These are phyloP conservation scores for Penicillium roqueforti DNA, from an alignment of 495 filamentous ascomycete genomes.

Conservation along the genomic window DNA sequence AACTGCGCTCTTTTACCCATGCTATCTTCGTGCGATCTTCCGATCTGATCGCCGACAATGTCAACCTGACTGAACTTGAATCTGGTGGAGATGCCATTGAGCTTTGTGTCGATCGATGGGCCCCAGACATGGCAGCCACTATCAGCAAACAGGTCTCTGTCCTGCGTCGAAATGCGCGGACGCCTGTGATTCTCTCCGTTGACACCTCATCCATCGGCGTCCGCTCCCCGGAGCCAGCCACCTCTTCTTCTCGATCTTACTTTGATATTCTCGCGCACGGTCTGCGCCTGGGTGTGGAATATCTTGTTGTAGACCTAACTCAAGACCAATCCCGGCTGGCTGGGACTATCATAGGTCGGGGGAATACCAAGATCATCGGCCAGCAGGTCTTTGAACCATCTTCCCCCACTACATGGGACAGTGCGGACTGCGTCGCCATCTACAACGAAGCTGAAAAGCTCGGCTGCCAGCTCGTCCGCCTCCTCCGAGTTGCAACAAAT, in stretches of 20 bases:
- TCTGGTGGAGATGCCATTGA: conserved; percentile 70
- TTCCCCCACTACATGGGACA: conserved; percentile 55
- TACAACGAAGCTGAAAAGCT: conserved; percentile 56
- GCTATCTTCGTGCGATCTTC: conserved; percentile 61
- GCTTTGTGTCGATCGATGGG: conserved; percentile 63
- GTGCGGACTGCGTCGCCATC: conserved; percentile 51
- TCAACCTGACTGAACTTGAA: conserved; percentile 61
- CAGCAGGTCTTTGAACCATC: conserved; percentile 53
- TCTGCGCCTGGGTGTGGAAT: conserved; percentile 70
- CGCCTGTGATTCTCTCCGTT: conserved; percentile 67
- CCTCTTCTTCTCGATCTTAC: conserved; percentile 28
- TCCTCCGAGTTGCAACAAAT: conserved; percentile 58
- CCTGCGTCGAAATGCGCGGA: conserved; percentile 53
- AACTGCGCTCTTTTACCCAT: conserved; percentile 62
- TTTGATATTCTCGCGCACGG: conserved; percentile 58
- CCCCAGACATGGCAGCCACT: conserved; percentile 39
- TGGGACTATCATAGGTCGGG: conserved; percentile 49
- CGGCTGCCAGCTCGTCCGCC: conserved; percentile 66
- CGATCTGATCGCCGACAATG: conserved; percentile 48
- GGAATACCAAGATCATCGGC: conserved; percentile 72
- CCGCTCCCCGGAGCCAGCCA: conserved; percentile 17
- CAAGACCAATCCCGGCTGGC: conserved; percentile 41
- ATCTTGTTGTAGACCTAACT: conserved; percentile 62
- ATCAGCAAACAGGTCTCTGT: conserved; percentile 44
- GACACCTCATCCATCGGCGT: conserved; percentile 47